Conservation (phyloP, 2,329 filamentous ascomycete genomes). For the Fusarium pseudocircinatum region DNA sequence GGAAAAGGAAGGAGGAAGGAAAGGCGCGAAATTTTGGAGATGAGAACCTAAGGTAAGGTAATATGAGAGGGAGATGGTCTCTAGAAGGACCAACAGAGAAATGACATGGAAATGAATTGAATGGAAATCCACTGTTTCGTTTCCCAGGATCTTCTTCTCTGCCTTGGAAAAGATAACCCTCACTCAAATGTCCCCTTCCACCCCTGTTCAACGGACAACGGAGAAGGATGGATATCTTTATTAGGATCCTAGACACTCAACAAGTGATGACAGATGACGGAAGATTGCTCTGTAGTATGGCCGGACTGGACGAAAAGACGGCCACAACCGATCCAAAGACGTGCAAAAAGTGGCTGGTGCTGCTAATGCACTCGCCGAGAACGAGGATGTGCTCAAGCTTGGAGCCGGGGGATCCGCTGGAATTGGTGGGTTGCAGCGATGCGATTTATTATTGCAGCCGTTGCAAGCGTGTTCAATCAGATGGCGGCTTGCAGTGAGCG, state of each 20-base stretch:
- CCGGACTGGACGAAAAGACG: slow-evolving; percentile 28
- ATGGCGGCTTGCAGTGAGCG: not conserved
- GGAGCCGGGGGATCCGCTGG: slow-evolving; percentile 28
- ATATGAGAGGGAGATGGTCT: not conserved
- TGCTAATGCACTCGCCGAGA: slow-evolving; percentile 12
- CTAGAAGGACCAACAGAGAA: not conserved
- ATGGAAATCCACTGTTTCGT: slow-evolving; percentile 11
- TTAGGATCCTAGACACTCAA: not conserved
- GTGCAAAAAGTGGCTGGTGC: slow-evolving; percentile 25
- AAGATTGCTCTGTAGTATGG: slow-evolving; percentile 22
- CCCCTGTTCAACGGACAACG: slow-evolving; percentile 20
- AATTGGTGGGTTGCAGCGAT: slow-evolving; percentile 34
- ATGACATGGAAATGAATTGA: slow-evolving; percentile 1
- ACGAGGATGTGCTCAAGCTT: slow-evolving; percentile 29
- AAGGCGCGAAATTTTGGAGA: not conserved
- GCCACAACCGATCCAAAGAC: slow-evolving; percentile 21
- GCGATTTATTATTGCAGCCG: slow-evolving; percentile 12
- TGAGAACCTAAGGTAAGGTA: not conserved
- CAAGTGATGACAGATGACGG: slow-evolving; percentile 37
- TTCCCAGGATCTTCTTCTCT: slow-evolving; percentile 22
- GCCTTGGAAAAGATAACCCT: slow-evolving; percentile 42
- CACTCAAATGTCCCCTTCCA: slow-evolving; percentile 25
- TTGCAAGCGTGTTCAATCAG: slow-evolving; percentile 15
- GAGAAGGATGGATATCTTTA: slow-evolving; percentile 7
- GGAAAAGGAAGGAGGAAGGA: slow-evolving; percentile 1